A percentile compares a stretch with the other conserved stretches of the same genome.
These are phyloP conservation scores for Apiosordaria backusii DNA, from an alignment of 495 filamentous ascomycete genomes.

Conservation along the genomic window DNA sequence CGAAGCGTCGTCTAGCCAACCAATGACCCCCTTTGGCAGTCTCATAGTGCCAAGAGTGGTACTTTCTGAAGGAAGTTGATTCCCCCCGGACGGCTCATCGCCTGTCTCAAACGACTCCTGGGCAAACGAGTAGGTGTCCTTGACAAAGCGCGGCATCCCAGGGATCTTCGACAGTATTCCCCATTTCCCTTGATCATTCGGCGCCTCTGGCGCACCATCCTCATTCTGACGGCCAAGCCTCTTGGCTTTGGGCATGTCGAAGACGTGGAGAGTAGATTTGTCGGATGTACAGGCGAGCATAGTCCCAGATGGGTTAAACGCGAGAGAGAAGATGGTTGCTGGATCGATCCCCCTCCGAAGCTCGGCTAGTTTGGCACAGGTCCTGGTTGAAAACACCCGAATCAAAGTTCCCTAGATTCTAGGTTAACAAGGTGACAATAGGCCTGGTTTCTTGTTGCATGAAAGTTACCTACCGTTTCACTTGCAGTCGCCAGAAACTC, in stretches of 20 bases:
- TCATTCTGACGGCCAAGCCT: constrained; percentile 63
- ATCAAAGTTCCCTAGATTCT: constrained; percentile 72
- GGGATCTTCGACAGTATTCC: constrained; percentile 75
- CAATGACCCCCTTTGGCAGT: constrained; percentile 70
- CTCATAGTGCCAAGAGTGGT: constrained; percentile 47
- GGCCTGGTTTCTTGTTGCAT: background rate
- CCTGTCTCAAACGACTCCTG: constrained; percentile 74
- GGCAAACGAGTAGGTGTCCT: constrained; percentile 77
- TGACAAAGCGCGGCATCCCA: constrained; percentile 73
- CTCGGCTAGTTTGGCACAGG: constrained; percentile 75
- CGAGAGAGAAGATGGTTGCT: constrained; percentile 79
- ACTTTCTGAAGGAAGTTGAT: constrained; percentile 33
- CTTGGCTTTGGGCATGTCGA: constrained; percentile 60
- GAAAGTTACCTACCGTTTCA: constrained; percentile 58
- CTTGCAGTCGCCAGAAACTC: constrained; percentile 86
- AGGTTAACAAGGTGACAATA: background rate
- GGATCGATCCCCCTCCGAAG: constrained; percentile 84
- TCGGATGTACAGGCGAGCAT: constrained; percentile 92
- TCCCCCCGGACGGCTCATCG: constrained; percentile 55
- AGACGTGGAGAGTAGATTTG: constrained; percentile 92
- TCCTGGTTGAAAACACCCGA: constrained; percentile 73
- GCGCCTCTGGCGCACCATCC: constrained; percentile 14
- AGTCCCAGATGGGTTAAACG: constrained; percentile 74
- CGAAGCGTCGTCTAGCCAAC: constrained; percentile 67
- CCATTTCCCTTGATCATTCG: constrained; percentile 65